Percentiles rank a stretch among this genome's conserved stretches.
These are phyloP conservation scores for Eragrostis nindensis DNA, from an alignment of 176 grass and related monocot genomes.

Conservation along the genomic window DNA sequence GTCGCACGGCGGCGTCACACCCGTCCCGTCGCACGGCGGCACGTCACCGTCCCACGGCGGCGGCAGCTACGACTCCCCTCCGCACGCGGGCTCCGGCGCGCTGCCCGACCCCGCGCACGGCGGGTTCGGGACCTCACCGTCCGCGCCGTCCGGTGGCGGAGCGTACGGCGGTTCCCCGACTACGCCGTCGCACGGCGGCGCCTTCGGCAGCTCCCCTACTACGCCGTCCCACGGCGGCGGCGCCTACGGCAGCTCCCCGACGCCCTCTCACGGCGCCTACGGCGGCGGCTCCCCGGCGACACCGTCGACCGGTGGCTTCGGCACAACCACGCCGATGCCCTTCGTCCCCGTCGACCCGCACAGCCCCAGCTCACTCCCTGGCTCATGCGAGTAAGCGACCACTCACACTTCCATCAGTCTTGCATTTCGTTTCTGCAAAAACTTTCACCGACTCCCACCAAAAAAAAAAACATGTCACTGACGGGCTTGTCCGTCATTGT, in stretches of 20 bases:
- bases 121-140: not conserved
- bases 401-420: no score
- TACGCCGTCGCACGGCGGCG: slow-evolving; percentile 15
- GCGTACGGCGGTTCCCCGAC: slow-evolving; percentile 1
- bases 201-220: slow-evolving; percentile 1
- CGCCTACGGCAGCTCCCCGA: slow-evolving; percentile 30
- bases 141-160: slow-evolving; percentile 6
- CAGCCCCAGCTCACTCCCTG: slow-evolving; percentile 42
- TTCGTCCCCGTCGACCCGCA: slow-evolving; percentile 58
- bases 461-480: no score
- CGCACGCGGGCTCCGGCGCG: not conserved
- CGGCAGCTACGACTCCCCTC: not conserved
- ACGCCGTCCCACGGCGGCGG: slow-evolving; percentile 34
- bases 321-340: slow-evolving; percentile 25
- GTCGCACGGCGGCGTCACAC: slow-evolving; percentile 7
- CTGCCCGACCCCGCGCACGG: not conserved
- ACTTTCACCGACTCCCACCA: no score
- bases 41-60: slow-evolving; percentile 13
- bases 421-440: no score
- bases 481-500: no score
- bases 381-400: slow-evolving; percentile 77
- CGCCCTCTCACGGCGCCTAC: slow-evolving; percentile 16
- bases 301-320: slow-evolving; percentile 17
- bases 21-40: slow-evolving; percentile 24
- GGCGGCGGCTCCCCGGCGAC: slow-evolving; percentile 28